Evolutionary conservation across 495 filamentous ascomycete species (phyloP), one percentile per base, ranked within the genome.

Genomic region (Penicillium cinerascens): DNA sequence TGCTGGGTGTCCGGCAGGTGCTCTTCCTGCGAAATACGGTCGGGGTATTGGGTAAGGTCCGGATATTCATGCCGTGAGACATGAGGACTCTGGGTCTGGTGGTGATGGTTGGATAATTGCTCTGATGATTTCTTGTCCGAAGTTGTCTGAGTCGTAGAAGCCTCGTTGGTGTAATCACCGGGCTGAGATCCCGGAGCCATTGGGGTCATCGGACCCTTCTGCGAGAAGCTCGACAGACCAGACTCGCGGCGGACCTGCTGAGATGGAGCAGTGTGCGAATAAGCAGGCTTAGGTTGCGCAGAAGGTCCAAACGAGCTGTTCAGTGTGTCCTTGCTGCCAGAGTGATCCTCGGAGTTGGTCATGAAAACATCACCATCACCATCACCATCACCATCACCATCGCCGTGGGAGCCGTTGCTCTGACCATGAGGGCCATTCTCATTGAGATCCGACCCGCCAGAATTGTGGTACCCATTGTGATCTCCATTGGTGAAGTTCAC

Each of bases 111-210:
- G 0, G 68, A 76, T 2, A 68, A 74, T 35, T 77, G 73, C 35
- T 71, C 69, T 0, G 75, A 75, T 6, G 84, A 87, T 58, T 88
- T 91, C 57, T 89, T 84, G 35, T 87, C 82, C 4, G 87, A 89
- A 37, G 87, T 87, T n/a, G 88, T 91, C 49, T 79, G 79, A 16
- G 82, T 85, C 0, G 89, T 93, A 7, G 91, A 95, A 4, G 91
- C 91, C 59, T 91, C 87, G 58, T 96, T 96, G 23, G 81, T 69
- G 53, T 92, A 83, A 40, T 89, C 87, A 3, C 78, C 82, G 4
- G 87, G 82, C 44, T 91, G 85, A 27, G 91, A 86, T 13, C 87
- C 87, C 8, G 82, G 81, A 9, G 87, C 84, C 65, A 96, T 78
- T 20, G 87, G 81, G 4, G 88, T 91, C 44, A 91, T 76, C 0